Evolutionary conservation across 2,329 filamentous ascomycete species (phyloP).

Genomic region (Penicillium sp.): DNA sequence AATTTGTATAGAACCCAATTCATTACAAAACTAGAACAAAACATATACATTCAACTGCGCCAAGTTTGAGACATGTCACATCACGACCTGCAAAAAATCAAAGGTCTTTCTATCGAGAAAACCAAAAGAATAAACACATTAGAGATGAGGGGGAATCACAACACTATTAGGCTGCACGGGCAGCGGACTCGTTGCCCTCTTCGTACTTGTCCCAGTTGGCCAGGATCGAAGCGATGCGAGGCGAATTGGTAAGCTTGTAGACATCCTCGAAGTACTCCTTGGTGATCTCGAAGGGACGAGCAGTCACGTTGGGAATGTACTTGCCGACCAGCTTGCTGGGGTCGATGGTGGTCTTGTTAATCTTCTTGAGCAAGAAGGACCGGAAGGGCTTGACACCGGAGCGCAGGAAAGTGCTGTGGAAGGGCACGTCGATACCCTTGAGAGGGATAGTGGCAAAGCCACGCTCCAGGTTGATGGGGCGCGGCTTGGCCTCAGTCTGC

Average conservation of each 20-base stretch:
- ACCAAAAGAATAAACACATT: constrained; percentile 11
- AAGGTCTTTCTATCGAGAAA: constrained; percentile 19
- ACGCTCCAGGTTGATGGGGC: constrained; percentile 82
- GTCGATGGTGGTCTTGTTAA: constrained; percentile 98
- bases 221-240: constrained; percentile 53
- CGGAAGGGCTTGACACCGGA: constrained; percentile 99
- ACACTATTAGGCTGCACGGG: constrained; percentile 19
- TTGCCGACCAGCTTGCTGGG: constrained; percentile 95
- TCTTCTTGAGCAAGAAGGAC: constrained; percentile 98
- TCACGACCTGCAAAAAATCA: constrained; percentile 17
- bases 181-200: constrained; percentile 29
- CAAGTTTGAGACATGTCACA: constrained; percentile 24
- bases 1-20: constrained; percentile 4
- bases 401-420: constrained; percentile 97
- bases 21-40: constrained; percentile 7
- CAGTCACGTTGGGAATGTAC: constrained; percentile 98
- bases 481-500: constrained; percentile 81
- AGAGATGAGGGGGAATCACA: constrained; percentile 19
- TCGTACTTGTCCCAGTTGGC: constrained; percentile 80
- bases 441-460: constrained; percentile 97
- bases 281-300: constrained; percentile 87
- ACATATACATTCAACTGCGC: constrained; percentile 22
- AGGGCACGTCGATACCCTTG: constrained; percentile 94
- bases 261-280: constrained; percentile 99
- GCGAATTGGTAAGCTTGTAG: constrained; percentile 81